Percentiles rank a stretch among this genome's conserved stretches.
phyloP scores from a whole-genome alignment of 2,329 filamentous ascomycete genomes.

The Claviceps sp. region DNA sequence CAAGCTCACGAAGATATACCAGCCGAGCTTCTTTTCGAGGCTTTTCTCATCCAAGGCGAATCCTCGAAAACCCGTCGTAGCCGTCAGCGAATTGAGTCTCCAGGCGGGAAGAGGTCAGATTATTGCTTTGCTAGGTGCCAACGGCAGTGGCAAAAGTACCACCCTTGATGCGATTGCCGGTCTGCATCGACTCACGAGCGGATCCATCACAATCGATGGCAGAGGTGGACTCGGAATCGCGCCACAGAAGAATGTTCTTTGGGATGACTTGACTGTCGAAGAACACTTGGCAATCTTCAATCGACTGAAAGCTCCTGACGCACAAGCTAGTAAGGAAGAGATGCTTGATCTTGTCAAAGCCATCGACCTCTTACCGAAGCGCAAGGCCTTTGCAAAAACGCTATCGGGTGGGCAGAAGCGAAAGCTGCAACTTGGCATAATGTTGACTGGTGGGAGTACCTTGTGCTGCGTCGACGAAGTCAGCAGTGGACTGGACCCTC shows the following conservation, averaged over 20 bases:
- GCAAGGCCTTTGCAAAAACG: constrained; percentile 57
- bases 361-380: constrained; percentile 65
- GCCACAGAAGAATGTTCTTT: constrained; percentile 88
- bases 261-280: constrained; percentile 75
- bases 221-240: constrained; percentile 74
- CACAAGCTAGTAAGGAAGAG: constrained; percentile 41
- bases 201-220: constrained; percentile 63
- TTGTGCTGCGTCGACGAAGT: constrained; percentile 91
- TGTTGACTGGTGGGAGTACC: constrained; percentile 79
- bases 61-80: constrained; percentile 51
- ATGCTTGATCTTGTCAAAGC: constrained; percentile 51
- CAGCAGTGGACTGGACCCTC: constrained; percentile 73
- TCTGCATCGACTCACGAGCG: constrained; percentile 61
- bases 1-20: constrained; percentile 67
- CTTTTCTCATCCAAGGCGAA: constrained; percentile 27
- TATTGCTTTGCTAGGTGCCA: constrained; percentile 73
- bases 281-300: constrained; percentile 83
- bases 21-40: constrained; percentile 47
- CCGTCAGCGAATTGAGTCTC: constrained; percentile 62
- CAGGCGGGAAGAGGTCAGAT: constrained; percentile 68
- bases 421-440: constrained; percentile 86
- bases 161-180: constrained; percentile 82
- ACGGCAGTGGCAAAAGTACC: constrained; percentile 82
- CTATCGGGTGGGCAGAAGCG: constrained; percentile 85
- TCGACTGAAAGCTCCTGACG: constrained; percentile 54